A percentile compares a stretch with the other conserved stretches of the same genome.
phyloP scores from a whole-genome alignment of 1,139 yeast genomes.

The Nakaseomyces uthaithaninus region DNA sequence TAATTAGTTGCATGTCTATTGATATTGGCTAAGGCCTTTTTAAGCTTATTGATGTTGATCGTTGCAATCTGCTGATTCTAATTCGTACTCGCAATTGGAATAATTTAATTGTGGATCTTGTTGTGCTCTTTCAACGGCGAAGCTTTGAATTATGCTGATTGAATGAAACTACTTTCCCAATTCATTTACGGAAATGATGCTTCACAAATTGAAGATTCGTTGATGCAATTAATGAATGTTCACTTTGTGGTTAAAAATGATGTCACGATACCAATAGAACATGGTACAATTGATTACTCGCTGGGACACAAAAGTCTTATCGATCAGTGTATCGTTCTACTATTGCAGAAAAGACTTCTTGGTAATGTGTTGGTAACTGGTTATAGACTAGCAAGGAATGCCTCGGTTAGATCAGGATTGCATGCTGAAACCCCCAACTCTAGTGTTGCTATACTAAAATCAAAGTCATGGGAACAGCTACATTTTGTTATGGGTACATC shows the following conservation, averaged over 20 bases:
- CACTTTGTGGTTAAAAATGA: conserved; percentile 1
- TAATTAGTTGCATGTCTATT: too few species aligned
- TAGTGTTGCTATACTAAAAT: conserved; percentile 18
- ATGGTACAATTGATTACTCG: neutral
- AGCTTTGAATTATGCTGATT: too few species aligned
- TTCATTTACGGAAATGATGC: conserved; percentile 2
- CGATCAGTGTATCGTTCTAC: conserved; percentile 20
- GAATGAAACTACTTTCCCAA: neutral
- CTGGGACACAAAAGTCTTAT: conserved; percentile 11
- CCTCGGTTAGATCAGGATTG: conserved; percentile 15
- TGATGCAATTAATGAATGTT: neutral
- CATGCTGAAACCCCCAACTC: conserved; percentile 22
- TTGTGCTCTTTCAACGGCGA: neutral
- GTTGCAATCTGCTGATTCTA: too few species aligned
- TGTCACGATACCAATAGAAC: neutral
- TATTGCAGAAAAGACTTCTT: conserved; percentile 14
- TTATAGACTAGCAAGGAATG: conserved; percentile 19
- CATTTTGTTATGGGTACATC: conserved; percentile 23
- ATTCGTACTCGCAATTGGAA: too few species aligned
- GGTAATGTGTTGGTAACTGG: conserved; percentile 27
- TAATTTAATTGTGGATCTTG: too few species aligned
- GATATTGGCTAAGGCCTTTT: too few species aligned
- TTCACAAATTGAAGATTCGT: neutral
- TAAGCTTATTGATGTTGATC: too few species aligned
- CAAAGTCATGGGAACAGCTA: conserved; percentile 20